Percentiles rank a stretch among this genome's conserved stretches.
These are phyloP conservation scores for Termitomyces sp. DNA, from an alignment of 768 basidiomycete genomes.

Conservation along the genomic window DNA sequence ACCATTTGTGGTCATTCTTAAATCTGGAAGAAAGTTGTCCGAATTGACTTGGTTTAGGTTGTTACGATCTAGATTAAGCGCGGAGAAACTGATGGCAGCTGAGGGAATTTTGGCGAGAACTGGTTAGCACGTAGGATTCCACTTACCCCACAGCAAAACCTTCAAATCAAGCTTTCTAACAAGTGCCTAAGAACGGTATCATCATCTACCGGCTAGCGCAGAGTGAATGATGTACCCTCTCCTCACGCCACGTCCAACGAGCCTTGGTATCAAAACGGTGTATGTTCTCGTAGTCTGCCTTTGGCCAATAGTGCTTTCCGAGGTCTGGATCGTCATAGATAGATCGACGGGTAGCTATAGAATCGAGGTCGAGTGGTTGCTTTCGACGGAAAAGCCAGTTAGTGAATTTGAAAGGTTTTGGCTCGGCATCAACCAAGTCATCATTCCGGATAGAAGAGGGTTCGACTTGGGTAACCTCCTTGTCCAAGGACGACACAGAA, in stretches of 20 bases:
- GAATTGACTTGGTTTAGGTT: constrained; percentile 58
- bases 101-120: neutral
- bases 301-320: constrained; percentile 44
- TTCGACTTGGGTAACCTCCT: constrained; percentile 6
- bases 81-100: constrained; percentile 52
- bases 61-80: constrained; percentile 47
- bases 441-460: constrained; percentile 16
- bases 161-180: constrained; percentile 58
- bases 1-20: constrained; percentile 47
- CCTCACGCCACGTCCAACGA: constrained; percentile 58
- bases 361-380: constrained; percentile 25
- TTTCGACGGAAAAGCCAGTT: constrained; percentile 28
- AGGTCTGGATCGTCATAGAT: constrained; percentile 48
- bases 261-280: constrained; percentile 52
- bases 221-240: constrained; percentile 27
- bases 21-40: constrained; percentile 51
- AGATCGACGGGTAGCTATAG: constrained; percentile 44
- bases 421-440: constrained; percentile 31
- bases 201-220: neutral
- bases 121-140: neutral
- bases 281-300: constrained; percentile 46
- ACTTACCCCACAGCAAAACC: constrained; percentile 44
- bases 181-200: constrained; percentile 28
- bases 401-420: constrained; percentile 29
- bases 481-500: constrained; percentile 3